Evolutionary conservation across 1,284 basidiomycete species (phyloP), one percentile per base, ranked within the genome.

Genomic region (Tremellales sp.): DNA sequence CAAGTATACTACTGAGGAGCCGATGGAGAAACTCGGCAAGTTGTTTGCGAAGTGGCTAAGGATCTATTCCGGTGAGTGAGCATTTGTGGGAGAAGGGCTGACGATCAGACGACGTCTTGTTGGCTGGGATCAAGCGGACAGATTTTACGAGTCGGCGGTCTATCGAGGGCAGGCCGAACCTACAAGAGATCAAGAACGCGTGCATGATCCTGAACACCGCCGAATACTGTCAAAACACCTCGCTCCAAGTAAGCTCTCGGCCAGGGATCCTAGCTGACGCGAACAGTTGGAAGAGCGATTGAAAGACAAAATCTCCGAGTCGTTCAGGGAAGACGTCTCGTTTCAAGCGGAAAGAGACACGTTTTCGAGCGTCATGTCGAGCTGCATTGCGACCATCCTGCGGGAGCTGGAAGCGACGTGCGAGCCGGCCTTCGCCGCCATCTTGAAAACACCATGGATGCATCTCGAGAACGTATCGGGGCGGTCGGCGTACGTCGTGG

Each of bases 141-240:
- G 70, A 56, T 9, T 45, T 40, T 27, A 43, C 27, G 10, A 27
- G 40, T 44, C 81, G 90, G 5, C 80, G 78, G 55, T 92, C 89
- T 0, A 75, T 77, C 13, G 92, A 95, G 43, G 79, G 81, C 1
- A 79, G 85, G n/a, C 79, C 81, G 27, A 90, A 91, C 63, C 54
- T 80, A 4, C 76, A 77, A 10, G 84, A 91, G 50, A 69, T 95
- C 28, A 84, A 82, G 56, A 87, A 86, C 53, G 82, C 87, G 1
- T 91, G 87, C 62, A 75, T 90, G 16, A 75, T 95, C 19, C 83
- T 99, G 64, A 98, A 98, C 65, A 99, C 95, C 0, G 93, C 93
- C 2, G 94, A 98, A 63, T 99, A 98, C 71, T 98, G 95, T 68
- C 86, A 91, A 58, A 85, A 82, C 4, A 99, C 94, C 1, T 87